Base-by-base conservation (phyloP, 177 flowering plant genomes). In the Vitis hybrid region DNA sequence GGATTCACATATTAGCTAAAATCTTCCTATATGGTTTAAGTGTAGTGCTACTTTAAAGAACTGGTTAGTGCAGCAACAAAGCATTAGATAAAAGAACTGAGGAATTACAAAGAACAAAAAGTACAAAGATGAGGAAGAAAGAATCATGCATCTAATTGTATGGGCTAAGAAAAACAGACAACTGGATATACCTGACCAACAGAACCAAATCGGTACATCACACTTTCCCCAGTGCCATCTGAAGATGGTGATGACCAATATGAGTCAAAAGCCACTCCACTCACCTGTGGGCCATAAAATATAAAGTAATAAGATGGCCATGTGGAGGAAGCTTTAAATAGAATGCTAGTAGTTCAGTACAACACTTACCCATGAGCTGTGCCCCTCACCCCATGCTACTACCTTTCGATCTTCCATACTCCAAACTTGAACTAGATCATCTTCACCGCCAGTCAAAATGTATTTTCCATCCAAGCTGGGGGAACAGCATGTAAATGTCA, bases 341-440 rank as follows among this genome's bases (percentile, higher is more conserved):
- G 29, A 26, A 26, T 26, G 29, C 29, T 14, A 22, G 57, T 26
- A 3, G 69, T 66, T 45, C 20, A n/a, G 63, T 51, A 68, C 34
- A 70, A 52, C 78, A 66, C 89, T 78, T 78, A 95, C 99, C 98
- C 98, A 96, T 65, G 99, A 96, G 74, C 81, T 90, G 77, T 96
- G 99, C 14, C 99, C 99, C 79, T 96, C 99, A 2, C 97, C 97
- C 99, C 99, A 96, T 65, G 99, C 99, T 31, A 96, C 92, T 72
- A 96, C 87, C 77, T 92, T 96, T 9, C 97, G 77, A 68, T 92
- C 97, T 72, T 96, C 99, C 97, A 94, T 92, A 71, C 97, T 92
- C 98, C 98, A 96, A n/a, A 96, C 91, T 71, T 92, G 98, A 72
- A 96, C 98, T 49, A 96, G 79, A 80, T 96, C 99, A 80, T 96